Evolutionary conservation across 352 stramenopile species (phyloP), one percentile per base, ranked within the genome.

Genomic region (Poterioochromonas sp.): DNA sequence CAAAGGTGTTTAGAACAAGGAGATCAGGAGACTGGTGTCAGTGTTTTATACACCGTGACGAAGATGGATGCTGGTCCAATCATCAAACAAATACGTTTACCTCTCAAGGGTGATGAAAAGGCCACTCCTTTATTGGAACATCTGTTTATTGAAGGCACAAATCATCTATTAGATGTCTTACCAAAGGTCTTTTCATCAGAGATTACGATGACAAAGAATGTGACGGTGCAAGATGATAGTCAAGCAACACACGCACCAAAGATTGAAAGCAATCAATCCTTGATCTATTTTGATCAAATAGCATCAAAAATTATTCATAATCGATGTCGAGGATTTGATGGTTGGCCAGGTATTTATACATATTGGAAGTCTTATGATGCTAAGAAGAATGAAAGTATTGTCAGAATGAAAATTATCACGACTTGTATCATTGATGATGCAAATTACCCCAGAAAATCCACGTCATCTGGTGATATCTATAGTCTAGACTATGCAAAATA

Each of bases 51-150:
- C 69, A 93, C 88, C 20, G 88, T 85, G 0, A 90, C 88, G 76
- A 62, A 62, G 40, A 93, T 94, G 88, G 89, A 94, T 84, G 87
- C 87, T 8, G 89, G 89, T 8, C 88, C 88, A 15, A 87, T 94
- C 51, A 83, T 93, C 71, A 76, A 79, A 39, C 88, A 92, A 80
- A 63, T 82, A 39, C 78, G 80, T 54, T 68, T 82, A 32, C 51
- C 83, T 68, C 83, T 90, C 73, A 80, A 87, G 69, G 85, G 86
- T 37, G 82, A 90, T 49, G 88, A 92, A 73, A 87, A 90, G 58
- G 84, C 87, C 20, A 86, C 85, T 12, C 86, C 83, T 29, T 79
- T 93, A 12, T 82, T 93, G 44, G 68, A 83, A 37, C 49, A 70
- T 79, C 1, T 39, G 8, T 62, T 73, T 76, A 32, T 71, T 12